Base-by-base conservation (phyloP, 768 basidiomycete genomes). In the Mycena vulgaris region DNA sequence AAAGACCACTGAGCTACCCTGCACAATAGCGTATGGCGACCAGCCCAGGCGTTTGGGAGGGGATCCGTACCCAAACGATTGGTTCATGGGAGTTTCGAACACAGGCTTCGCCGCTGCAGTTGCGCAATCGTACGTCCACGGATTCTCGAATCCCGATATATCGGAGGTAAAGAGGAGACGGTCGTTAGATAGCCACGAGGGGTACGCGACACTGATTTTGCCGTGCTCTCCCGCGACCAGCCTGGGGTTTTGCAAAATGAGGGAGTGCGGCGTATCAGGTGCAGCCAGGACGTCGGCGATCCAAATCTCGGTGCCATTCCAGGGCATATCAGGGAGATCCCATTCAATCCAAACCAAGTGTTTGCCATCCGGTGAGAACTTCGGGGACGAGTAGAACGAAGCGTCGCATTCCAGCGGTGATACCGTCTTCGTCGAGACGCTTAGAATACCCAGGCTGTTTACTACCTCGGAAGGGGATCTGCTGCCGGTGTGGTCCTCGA, bases 401-500 rank as follows among this genome's bases (percentile, higher is more conserved):
- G 89, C 88, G 7, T 91, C 92, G 0, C 83, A 79, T 2, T 81
- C 55, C 45, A 94, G 78, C 6, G 86, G 78, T 9, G 82, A 78
- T 2, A 92, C 76, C 0, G 80, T 78, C 70, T 87, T 84, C 5
- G 82, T 79, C 2, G 71, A 65, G 0, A 85, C 84, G 77, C 92
- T 82, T 73, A 95, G 85, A 61, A 90, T 75, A 59, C 84, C 84
- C 37, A 95, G 86, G 0, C 84, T 84, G 65, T 87, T 94, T 30
- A 87, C 82, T 23, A 93, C 84, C 27, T 85, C 75, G 5, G 87
- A 76, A 0, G 91, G 89, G 3, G 75, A 52, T 42, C 21, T 79
- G 45, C 84, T 85, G 48, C 79, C 75, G 0, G 90, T 93, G 79
- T 94, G 93, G 72, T 95, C 93, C 75, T 95, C 93, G 28, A 90